Evolutionary conservation across 2,329 filamentous ascomycete species (phyloP).

Genomic region (Aspergillus sp.): DNA sequence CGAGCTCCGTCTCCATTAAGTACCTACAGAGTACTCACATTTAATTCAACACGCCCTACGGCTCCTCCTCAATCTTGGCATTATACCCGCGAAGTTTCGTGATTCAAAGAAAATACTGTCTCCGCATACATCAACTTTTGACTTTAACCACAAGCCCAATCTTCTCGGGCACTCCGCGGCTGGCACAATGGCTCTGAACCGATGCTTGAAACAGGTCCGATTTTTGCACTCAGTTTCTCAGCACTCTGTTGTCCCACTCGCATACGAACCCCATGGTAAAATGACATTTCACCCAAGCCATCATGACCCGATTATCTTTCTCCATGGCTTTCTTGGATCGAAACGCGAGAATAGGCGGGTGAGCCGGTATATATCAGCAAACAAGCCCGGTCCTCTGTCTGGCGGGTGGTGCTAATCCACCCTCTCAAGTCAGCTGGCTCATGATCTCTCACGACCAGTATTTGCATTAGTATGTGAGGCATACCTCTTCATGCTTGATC

Average conservation of each 20-base stretch:
- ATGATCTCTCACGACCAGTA: conserved; percentile 7
- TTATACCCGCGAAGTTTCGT: too few relatives aligned
- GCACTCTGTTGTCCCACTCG: conserved; percentile 1
- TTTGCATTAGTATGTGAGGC: conserved; percentile 1
- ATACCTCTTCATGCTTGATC: not conserved
- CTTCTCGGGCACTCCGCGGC: too few relatives aligned
- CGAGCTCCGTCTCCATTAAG: too few relatives aligned
- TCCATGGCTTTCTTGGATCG: conserved; percentile 89
- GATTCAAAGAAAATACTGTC: too few relatives aligned
- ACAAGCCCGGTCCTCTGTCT: not conserved
- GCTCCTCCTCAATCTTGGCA: too few relatives aligned
- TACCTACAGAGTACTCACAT: too few relatives aligned
- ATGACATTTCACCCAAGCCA: not conserved
- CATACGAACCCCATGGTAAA: conserved; percentile 5
- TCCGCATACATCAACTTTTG: too few relatives aligned
- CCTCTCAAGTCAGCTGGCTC: conserved; percentile 14
- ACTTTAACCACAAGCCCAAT: too few relatives aligned
- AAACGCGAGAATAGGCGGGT: conserved; percentile 87
- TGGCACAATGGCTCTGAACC: too few relatives aligned
- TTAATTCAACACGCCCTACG: too few relatives aligned
- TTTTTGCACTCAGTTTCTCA: too few relatives aligned
- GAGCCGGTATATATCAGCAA: conserved; percentile 68
- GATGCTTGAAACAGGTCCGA: too few relatives aligned
- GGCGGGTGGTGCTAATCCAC: not conserved
- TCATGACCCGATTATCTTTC: conserved; percentile 67